Evolutionary conservation across 2,329 filamentous ascomycete species (phyloP).

Genomic region (Exophiala sp.): DNA sequence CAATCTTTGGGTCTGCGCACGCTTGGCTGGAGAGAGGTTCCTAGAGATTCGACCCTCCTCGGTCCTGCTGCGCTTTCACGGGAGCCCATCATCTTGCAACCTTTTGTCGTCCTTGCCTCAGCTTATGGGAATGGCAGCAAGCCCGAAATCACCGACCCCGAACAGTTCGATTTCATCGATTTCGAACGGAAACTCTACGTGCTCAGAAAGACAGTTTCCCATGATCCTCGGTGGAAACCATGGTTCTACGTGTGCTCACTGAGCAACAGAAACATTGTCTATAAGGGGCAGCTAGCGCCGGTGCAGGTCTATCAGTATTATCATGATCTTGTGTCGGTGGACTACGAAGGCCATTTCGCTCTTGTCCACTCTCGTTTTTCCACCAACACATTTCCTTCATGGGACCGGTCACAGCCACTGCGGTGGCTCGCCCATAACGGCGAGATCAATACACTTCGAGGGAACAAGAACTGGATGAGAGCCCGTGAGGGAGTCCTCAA

Average conservation of each 20-base stretch:
- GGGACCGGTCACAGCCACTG: constrained; percentile 93
- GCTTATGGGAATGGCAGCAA: constrained; percentile 76
- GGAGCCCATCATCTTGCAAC: constrained; percentile 91
- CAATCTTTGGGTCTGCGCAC: constrained; percentile 81
- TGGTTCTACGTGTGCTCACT: constrained; percentile 98
- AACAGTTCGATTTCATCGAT: constrained; percentile 72
- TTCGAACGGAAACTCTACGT: constrained; percentile 95
- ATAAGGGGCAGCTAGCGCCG: constrained; percentile 93
- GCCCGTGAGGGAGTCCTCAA: constrained; percentile 92
- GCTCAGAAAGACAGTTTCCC: constrained; percentile 87
- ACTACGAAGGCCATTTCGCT: constrained; percentile 95
- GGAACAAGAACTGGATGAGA: constrained; percentile 99
- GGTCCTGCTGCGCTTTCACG: constrained; percentile 88
- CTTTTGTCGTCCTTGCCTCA: constrained; percentile 81
- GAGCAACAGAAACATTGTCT: constrained; percentile 97
- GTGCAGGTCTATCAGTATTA: constrained; percentile 98
- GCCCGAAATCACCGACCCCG: constrained; percentile 70
- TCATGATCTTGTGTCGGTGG: constrained; percentile 91
- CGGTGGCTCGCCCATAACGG: constrained; percentile 98
- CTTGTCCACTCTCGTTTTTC: constrained; percentile 96
- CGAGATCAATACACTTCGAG: constrained; percentile 94
- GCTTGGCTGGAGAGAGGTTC: constrained; percentile 92
- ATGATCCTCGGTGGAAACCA: constrained; percentile 90
- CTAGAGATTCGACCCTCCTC: constrained; percentile 85
- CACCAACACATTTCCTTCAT: constrained; percentile 96